Base-by-base conservation (phyloP, 1,139 yeast genomes). In the Martiniozyma asiatica region DNA sequence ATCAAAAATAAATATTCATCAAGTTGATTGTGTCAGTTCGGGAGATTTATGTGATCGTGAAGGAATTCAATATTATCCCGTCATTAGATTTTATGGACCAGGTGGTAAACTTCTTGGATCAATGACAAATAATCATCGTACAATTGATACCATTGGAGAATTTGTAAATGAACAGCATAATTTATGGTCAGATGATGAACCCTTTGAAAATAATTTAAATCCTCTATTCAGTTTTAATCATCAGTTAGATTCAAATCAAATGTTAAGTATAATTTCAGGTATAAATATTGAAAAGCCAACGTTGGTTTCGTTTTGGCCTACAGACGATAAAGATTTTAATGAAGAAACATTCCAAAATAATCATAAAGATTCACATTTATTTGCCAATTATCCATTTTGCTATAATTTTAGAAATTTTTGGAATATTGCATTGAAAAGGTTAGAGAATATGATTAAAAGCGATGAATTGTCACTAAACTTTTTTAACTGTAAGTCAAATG, bases 31-130 rank as follows among this genome's bases (percentile, higher is more conserved):
- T 56, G 61, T 75, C 14, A 75, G 65, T 29, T 68, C 71, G 48
- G 87, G 85, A 8, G 89, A 79, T 49, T 57, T 79, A 31, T 79
- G 92, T 52, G 63, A 58, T 11, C 55, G 72, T 16, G 84, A 80
- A 51, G 60, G 61, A 8, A 64, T 80, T 25, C 48, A 39, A 13
- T 60, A 58, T 20, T 79, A 65, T 43, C 93, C 93, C 8, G 57
- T 59, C 26, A 53, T 79, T 22, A 56, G 77, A 35, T 54, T 79
- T 8, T 79, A 78, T 49, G 68, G 72, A 1, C 78, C 84, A 29
- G 55, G 56, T 21, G 68, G 47, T 37, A 67, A 39, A 55, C 50
- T 48, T 41, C 53, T 41, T 8, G 45, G 36, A 3, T 34, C 40
- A 4, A 36, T 40, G 39, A 31, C 34, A 12, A 40, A 40, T 8